Base-by-base conservation (phyloP, 116 monocot genomes). In the Zostera marina region DNA sequence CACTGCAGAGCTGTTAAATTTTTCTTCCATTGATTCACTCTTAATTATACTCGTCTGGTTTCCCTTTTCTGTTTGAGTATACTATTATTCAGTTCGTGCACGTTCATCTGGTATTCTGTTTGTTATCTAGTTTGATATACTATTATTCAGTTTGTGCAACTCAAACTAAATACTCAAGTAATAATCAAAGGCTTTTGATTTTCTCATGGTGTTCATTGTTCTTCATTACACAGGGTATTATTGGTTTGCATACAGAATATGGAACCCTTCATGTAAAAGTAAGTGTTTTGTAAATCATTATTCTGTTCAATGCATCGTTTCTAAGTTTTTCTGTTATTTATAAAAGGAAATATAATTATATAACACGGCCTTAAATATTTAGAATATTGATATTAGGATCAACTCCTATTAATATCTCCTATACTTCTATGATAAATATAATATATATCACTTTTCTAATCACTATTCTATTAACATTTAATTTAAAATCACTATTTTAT, bases 241-340 rank as follows among this genome's bases (percentile, higher is more conserved):
- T 99, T 45, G 80, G 83, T 47, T 58, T 99, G 39, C 87, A 99
- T 54, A 99, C 99, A 39, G 66, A 75, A 43, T 63, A 79, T 72
- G 99, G 99, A 67, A 79, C 68, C 42, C 63, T 99, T 57, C 81
- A 63, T 70, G 78, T 99, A 66, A 84, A 87, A 74, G 98, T 99
- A 84, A 68, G 79, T 63, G 6, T 8, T 65, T 16, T 9, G 41
- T 21, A 40, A 32, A 22, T 21, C 10, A 5, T 59, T 43, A 2
- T 13, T 59, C 22, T 43, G 9, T 59, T 24, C 19, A 38, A n/a
- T 40, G 40, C 16, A 17, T 15, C n/a, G 9, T 7, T 38, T 32
- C 32, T 32, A 32, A 0, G 32, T 32, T 32, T 32, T 32, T 32
- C 32, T 32, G 32, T 32, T 32, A 32, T 32, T 3, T 32, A 32